phyloP scores from a whole-genome alignment of 164 flowering plant species.

The Macadamia tetraphylla region DNA sequence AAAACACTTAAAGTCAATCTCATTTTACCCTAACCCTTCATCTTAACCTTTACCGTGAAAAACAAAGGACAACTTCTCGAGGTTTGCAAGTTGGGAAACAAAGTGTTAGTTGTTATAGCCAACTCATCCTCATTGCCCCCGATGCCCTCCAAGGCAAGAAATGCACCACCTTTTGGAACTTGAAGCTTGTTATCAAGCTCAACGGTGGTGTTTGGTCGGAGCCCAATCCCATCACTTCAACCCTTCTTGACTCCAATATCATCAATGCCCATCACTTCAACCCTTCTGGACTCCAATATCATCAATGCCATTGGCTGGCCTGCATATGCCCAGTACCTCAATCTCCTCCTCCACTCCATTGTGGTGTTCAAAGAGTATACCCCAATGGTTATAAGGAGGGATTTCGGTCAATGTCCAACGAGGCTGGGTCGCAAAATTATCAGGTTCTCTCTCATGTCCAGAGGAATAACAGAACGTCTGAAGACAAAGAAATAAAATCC shows the following conservation, averaged over 20 bases:
- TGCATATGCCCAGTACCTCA: slow-evolving; percentile 22
- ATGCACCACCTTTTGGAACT: slow-evolving; percentile 28
- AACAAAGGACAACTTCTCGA: too few relatives aligned
- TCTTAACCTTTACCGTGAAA: too few relatives aligned
- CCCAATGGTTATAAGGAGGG: too few relatives aligned
- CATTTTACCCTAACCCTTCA: too few relatives aligned
- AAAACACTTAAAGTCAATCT: too few relatives aligned
- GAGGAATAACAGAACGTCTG: too few relatives aligned
- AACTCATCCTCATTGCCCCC: slow-evolving; percentile 23
- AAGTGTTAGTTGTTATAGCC: slow-evolving; percentile 28
- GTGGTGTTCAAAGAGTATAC: too few relatives aligned
- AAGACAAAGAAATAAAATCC: too few relatives aligned
- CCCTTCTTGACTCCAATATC: slow-evolving; percentile 17
- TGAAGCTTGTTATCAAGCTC: slow-evolving; percentile 22
- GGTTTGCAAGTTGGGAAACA: too few relatives aligned
- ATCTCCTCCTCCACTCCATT: slow-evolving; percentile 16
- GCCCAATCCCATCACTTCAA: slow-evolving; percentile 23
- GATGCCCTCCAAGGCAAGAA: slow-evolving; percentile 23
- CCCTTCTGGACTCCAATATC: slow-evolving; percentile 4
- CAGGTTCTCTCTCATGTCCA: too few relatives aligned
- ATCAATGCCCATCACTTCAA: slow-evolving; percentile 16
- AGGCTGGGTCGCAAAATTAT: too few relatives aligned
- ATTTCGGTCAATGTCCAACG: too few relatives aligned
- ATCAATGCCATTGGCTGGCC: slow-evolving; percentile 35
- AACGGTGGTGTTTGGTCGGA: slow-evolving; percentile 31